A percentile compares a stretch with the other conserved stretches of the same genome.
These are phyloP conservation scores for Suillus bovinus DNA, from an alignment of 768 basidiomycete genomes.

Conservation along the genomic window DNA sequence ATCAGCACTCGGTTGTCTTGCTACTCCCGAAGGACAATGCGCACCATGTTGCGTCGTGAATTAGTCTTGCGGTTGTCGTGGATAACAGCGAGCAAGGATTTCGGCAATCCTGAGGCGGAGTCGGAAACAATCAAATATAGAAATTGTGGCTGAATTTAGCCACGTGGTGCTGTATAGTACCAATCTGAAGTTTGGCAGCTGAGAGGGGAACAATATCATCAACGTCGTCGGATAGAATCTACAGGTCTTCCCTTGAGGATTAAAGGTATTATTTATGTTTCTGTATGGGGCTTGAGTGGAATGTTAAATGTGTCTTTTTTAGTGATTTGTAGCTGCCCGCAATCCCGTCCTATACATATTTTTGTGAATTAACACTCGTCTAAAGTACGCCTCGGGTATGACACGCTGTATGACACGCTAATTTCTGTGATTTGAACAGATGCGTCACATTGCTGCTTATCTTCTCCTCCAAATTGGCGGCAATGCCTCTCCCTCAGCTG, in stretches of 20 bases:
- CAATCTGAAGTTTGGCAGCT: constrained; percentile 16
- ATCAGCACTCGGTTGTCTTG: constrained; percentile 1
- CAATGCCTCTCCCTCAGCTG: constrained; percentile 82
- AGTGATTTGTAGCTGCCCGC: constrained; percentile 95
- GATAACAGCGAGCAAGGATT: constrained; percentile 18
- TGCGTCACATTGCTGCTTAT: constrained; percentile 95
- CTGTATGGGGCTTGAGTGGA: neutral
- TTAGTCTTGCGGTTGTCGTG: constrained; percentile 27
- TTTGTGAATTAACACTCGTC: constrained; percentile 23
- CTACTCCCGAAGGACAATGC: constrained; percentile 7
- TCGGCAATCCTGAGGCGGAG: constrained; percentile 22
- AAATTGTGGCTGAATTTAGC: constrained; percentile 42
- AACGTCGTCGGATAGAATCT: constrained; percentile 80
- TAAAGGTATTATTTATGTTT: constrained; percentile 51
- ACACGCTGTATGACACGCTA: constrained; percentile 1
- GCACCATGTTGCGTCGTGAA: constrained; percentile 36
- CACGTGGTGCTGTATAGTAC: constrained; percentile 68
- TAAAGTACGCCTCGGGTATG: constrained; percentile 41
- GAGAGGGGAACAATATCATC: constrained; percentile 24
- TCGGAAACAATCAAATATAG: constrained; percentile 23
- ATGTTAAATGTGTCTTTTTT: constrained; percentile 16
- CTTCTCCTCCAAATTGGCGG: constrained; percentile 96
- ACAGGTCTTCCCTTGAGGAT: constrained; percentile 93
- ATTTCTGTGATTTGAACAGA: constrained; percentile 41
- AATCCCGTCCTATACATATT: constrained; percentile 30